Evolutionary conservation across 768 basidiomycete genomes (phyloP).

Genomic region (Boletus bicolor): DNA sequence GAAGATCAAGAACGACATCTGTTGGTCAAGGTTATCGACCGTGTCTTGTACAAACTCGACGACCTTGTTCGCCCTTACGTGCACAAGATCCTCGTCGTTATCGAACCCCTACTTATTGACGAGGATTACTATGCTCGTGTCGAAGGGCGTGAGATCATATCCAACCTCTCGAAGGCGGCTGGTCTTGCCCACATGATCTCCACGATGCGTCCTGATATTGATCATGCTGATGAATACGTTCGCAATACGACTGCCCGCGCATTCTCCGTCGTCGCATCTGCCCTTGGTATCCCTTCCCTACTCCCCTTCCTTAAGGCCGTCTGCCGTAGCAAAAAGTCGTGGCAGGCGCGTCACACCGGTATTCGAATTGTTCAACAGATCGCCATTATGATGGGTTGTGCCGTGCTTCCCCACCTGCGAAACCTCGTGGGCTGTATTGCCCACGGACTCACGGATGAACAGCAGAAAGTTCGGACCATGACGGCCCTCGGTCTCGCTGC

Average conservation of each 20-base stretch:
- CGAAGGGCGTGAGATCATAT: conserved; percentile 98
- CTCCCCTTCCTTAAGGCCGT: conserved; percentile 98
- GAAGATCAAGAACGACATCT: conserved; percentile 99
- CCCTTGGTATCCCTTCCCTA: conserved; percentile 94
- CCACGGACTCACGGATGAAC: conserved; percentile 72
- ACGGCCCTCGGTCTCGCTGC: conserved; percentile 80
- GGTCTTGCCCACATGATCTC: conserved; percentile 99
- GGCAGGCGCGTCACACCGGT: conserved; percentile 99
- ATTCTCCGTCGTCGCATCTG: conserved; percentile 98
- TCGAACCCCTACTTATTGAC: conserved; percentile 97
- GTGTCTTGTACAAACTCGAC: conserved; percentile 97
- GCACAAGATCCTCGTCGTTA: conserved; percentile 99
- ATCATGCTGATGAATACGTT: conserved; percentile 98
- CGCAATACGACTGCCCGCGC: conserved; percentile 98
- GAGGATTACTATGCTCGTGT: conserved; percentile 97
- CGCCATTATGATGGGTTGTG: conserved; percentile 99
- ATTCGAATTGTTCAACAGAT: conserved; percentile 99
- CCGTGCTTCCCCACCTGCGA: conserved; percentile 92
- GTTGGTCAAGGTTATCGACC: conserved; percentile 98
- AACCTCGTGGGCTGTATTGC: conserved; percentile 97
- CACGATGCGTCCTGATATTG: conserved; percentile 99
- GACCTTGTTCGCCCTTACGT: conserved; percentile 98
- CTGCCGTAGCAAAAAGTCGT: conserved; percentile 98
- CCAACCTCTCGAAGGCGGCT: conserved; percentile 96
- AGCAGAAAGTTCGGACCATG: conserved; percentile 80